Conservation (phyloP, 1,139 yeast species). For the Hanseniaspora sp. region DNA sequence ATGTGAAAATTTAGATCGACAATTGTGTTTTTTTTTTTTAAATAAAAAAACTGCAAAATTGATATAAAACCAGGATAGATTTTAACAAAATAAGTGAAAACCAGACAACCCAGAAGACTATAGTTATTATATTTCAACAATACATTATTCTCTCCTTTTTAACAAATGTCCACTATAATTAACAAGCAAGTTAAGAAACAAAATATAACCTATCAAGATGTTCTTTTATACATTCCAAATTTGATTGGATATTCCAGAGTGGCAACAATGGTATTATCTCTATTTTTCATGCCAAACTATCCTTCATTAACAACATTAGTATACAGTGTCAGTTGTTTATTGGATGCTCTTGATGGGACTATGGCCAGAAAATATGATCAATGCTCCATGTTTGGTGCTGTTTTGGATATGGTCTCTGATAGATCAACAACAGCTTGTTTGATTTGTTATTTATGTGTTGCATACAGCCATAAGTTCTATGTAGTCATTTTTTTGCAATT, state of each 20-base stretch:
- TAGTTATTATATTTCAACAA: no score
- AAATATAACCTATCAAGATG: constrained; percentile 34
- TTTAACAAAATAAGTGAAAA: no score
- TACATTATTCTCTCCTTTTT: no score
- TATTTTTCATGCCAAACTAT: constrained; percentile 69
- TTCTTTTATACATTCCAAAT: constrained; percentile 76
- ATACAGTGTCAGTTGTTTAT: constrained; percentile 77
- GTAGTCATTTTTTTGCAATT: constrained; percentile 48
- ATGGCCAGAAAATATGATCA: constrained; percentile 87
- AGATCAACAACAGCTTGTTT: constrained; percentile 91
- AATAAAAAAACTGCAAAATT: no score
- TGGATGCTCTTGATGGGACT: constrained; percentile 94
- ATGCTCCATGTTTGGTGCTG: constrained; percentile 89
- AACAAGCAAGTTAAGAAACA: background rate
- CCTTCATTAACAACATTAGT: constrained; percentile 66
- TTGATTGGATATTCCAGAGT: constrained; percentile 82
- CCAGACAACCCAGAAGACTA: no score
- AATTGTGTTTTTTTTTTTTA: no score
- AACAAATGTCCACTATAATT: background rate
- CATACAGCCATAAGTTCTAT: constrained; percentile 34
- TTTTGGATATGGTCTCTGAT: constrained; percentile 97
- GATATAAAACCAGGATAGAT: no score
- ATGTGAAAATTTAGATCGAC: no score
- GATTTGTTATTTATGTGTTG: constrained; percentile 69
- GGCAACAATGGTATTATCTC: constrained; percentile 66